Conservation (phyloP, 2,329 filamentous ascomycete species). For the Gyromitra esculenta region DNA sequence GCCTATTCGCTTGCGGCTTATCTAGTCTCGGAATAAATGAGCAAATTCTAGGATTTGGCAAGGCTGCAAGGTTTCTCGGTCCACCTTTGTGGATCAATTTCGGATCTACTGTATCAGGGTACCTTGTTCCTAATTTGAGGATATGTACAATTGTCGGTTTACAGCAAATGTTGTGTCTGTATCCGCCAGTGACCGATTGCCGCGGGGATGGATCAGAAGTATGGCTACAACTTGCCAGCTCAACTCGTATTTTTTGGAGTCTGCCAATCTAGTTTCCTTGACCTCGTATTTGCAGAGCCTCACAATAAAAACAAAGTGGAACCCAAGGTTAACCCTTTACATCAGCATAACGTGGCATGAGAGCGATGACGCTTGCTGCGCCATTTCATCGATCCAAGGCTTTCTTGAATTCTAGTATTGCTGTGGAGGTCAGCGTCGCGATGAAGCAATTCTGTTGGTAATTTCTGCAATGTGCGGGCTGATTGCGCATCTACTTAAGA, state of each 20-base stretch:
- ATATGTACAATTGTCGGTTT: not conserved
- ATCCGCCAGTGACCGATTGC: not conserved
- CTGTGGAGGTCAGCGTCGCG: not conserved
- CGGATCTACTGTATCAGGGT: not conserved
- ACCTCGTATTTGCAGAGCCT: conserved; percentile 28
- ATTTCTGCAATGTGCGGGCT: too few relatives aligned
- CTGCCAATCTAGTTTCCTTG: not conserved
- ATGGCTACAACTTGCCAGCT: not conserved
- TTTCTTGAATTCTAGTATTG: not conserved
- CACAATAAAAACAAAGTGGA: conserved; percentile 7
- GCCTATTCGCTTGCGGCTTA: too few relatives aligned
- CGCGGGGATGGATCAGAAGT: not conserved
- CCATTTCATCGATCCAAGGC: not conserved
- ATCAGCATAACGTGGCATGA: not conserved
- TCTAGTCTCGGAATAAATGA: too few relatives aligned
- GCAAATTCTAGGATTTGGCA: not conserved
- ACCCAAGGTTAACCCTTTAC: not conserved
- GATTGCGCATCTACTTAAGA: too few relatives aligned
- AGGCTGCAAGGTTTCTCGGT: not conserved
- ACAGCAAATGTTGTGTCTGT: not conserved
- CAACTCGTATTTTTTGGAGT: not conserved
- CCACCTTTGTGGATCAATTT: not conserved
- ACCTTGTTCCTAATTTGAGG: not conserved
- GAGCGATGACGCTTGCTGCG: conserved; percentile 17
- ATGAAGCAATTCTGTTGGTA: too few relatives aligned